Conservation (phyloP, 2,329 filamentous ascomycete genomes). For the Cladophialophora carrionii region DNA sequence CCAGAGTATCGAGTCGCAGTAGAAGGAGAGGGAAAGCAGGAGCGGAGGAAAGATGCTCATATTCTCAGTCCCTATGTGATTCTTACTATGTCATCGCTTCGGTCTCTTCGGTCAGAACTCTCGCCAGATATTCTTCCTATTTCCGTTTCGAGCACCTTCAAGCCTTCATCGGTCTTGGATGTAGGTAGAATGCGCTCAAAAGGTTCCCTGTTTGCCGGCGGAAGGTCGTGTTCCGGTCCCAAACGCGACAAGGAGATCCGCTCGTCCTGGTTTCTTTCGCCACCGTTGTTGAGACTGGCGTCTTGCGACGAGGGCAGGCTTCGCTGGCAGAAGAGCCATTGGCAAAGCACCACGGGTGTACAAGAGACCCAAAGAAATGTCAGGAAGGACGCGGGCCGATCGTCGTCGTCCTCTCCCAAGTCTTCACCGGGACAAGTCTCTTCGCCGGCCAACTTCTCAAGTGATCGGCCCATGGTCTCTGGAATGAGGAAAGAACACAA, state of each 20-base stretch:
- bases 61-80: neutral
- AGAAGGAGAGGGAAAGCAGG: neutral
- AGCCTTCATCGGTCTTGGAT: neutral
- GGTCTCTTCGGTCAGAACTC: conserved; percentile 2
- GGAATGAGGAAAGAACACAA: conserved; percentile 71
- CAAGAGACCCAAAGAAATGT: conserved; percentile 16
- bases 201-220: neutral
- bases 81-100: conserved; percentile 10
- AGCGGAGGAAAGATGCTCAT: neutral
- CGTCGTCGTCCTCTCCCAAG: conserved; percentile 21
- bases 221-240: neutral
- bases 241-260: conserved; percentile 2
- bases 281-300: neutral
- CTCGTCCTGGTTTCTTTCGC: neutral
- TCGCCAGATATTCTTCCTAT: conserved; percentile 1
- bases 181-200: neutral
- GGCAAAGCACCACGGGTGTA: conserved; percentile 17
- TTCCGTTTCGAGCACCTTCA: conserved; percentile 17
- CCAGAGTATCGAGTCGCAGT: neutral
- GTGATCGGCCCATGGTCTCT: conserved; percentile 72
- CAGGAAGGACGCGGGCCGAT: neutral
- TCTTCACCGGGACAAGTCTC: conserved; percentile 59
- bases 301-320: neutral
- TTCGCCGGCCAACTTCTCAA: conserved; percentile 72
- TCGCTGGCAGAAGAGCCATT: conserved; percentile 11